phyloP scores from a whole-genome alignment of 306 rosid genomes.

The Luffa aegyptiaca region DNA sequence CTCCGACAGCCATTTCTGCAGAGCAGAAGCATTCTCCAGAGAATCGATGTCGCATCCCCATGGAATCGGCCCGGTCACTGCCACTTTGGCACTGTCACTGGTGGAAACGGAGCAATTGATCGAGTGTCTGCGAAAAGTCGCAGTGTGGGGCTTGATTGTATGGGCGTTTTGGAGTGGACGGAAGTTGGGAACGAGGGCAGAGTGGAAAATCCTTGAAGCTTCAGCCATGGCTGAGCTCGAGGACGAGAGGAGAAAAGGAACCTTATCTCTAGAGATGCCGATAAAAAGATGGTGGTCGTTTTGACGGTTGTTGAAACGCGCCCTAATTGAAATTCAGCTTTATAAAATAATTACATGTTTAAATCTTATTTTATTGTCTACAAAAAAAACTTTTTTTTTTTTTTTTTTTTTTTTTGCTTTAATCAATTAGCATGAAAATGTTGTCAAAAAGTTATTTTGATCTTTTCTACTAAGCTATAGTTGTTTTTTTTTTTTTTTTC shows the following conservation, averaged over 20 bases:
- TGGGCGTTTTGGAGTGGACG: slow-evolving; percentile 21
- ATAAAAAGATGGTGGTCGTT: neutral
- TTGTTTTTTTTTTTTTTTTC: no score
- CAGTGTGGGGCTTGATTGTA: slow-evolving; percentile 12
- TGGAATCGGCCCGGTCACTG: slow-evolving; percentile 25
- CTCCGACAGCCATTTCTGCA: slow-evolving; percentile 64
- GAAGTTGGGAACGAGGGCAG: slow-evolving; percentile 30
- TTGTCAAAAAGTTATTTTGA: no score
- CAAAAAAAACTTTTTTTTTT: no score
- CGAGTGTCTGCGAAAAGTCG: slow-evolving; percentile 21
- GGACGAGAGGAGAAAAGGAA: neutral
- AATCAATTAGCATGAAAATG: no score
- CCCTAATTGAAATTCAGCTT: neutral
- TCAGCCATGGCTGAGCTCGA: slow-evolving; percentile 48
- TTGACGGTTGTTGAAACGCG: neutral
- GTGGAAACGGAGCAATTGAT: slow-evolving; percentile 48
- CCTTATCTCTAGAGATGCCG: slow-evolving; percentile 40
- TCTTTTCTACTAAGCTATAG: no score
- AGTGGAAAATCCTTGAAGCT: slow-evolving; percentile 36
- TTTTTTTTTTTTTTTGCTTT: no score
- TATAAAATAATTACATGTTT: neutral
- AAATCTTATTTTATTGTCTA: neutral
- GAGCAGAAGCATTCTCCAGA: slow-evolving; percentile 57
- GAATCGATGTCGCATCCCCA: slow-evolving; percentile 96
- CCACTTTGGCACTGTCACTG: slow-evolving; percentile 14